Conservation (phyloP, 2,329 filamentous ascomycete species). For the Pseudogymnoascus sp. region DNA sequence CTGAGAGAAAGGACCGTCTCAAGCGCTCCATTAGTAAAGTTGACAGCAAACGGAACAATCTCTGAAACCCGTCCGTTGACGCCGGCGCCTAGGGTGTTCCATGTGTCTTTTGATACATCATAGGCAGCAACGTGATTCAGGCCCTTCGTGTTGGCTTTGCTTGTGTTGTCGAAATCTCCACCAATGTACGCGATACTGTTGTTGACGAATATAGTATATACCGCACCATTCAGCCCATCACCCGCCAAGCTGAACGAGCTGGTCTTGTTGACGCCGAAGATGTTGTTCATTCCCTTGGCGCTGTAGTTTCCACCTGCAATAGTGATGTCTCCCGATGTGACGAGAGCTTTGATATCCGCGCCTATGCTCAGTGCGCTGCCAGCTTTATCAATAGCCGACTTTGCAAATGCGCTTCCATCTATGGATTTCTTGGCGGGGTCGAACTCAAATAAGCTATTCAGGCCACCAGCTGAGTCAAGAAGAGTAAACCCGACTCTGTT, state of each 20-base stretch:
- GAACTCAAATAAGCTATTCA: constrained; percentile 90
- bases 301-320: constrained; percentile 85
- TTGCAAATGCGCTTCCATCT: constrained; percentile 55
- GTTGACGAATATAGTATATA: constrained; percentile 64
- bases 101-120: constrained; percentile 59
- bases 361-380: constrained; percentile 60
- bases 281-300: constrained; percentile 59
- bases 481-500: constrained; percentile 75
- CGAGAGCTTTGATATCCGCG: constrained; percentile 66
- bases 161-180: constrained; percentile 74
- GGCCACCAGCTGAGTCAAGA: constrained; percentile 64
- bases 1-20: constrained; percentile 74
- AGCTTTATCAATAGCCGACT: constrained; percentile 69
- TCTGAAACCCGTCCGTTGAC: constrained; percentile 71
- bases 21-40: constrained; percentile 59
- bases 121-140: constrained; percentile 73
- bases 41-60: constrained; percentile 72
- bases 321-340: constrained; percentile 53
- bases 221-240: constrained; percentile 71
- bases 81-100: constrained; percentile 75
- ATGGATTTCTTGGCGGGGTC: constrained; percentile 57
- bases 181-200: constrained; percentile 66
- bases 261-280: constrained; percentile 64
- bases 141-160: constrained; percentile 51
- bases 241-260: constrained; percentile 55